Evolutionary conservation across 257 asterid species (phyloP).

Genomic region (Mentha longifolia): DNA sequence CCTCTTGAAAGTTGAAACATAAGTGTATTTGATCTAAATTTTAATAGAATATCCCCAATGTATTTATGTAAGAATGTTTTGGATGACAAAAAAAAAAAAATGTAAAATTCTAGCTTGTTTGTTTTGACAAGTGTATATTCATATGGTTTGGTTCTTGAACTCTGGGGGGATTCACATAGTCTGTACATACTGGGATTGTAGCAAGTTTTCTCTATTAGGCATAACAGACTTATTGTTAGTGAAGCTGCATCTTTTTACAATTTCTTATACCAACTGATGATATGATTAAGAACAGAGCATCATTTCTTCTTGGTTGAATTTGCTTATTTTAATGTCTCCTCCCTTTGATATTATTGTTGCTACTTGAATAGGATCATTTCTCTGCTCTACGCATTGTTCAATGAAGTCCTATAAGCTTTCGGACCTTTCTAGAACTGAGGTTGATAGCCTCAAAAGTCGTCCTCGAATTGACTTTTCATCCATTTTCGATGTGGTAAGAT

Average conservation of each 20-base stretch:
- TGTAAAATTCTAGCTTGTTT: neutral
- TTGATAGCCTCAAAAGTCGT: constrained; percentile 81
- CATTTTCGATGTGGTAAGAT: constrained; percentile 75
- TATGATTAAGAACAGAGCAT: neutral
- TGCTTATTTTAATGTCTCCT: constrained; percentile 1
- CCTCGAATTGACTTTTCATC: constrained; percentile 91
- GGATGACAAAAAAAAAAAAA: constrained; percentile 3
- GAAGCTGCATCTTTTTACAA: neutral
- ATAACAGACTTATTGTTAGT: constrained; percentile 1
- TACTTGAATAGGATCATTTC: constrained; percentile 50
- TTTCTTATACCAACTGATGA: constrained; percentile 6
- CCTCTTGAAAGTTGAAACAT: neutral
- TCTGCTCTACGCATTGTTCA: constrained; percentile 54
- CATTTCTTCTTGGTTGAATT: neutral
- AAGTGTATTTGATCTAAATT: neutral
- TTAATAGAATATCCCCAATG: neutral
- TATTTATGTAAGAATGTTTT: neutral
- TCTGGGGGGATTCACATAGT: neutral
- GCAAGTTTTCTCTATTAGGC: neutral
- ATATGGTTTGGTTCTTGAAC: too few species aligned
- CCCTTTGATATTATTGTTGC: constrained; percentile 25
- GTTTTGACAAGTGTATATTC: neutral
- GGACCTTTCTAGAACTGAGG: constrained; percentile 74
- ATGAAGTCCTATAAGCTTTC: constrained; percentile 90
- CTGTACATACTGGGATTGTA: neutral